Percentiles rank a stretch among this genome's conserved stretches.
Conservation (phyloP, 495 filamentous ascomycete species). For the Lasiosphaeria hispida region DNA sequence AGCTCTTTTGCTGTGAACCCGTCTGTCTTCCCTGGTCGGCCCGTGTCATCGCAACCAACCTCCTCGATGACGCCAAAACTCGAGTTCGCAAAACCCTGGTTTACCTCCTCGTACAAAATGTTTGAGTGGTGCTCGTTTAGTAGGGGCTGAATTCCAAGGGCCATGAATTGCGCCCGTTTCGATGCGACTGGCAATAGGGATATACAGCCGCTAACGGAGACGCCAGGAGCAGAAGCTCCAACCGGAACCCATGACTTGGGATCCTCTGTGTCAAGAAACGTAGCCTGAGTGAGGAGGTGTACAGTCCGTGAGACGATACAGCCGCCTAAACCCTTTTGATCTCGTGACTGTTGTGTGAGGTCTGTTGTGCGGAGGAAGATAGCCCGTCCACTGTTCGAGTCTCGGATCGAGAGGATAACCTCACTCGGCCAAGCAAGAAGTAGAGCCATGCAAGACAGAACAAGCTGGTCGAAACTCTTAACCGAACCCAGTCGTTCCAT, state of each 20-base stretch:
- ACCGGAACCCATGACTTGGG: slow-evolving; percentile 63
- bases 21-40: slow-evolving; percentile 29
- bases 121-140: slow-evolving; percentile 54
- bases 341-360: neutral
- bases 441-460: slow-evolving; percentile 56
- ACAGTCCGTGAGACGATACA: slow-evolving; percentile 14
- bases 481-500: slow-evolving; percentile 49
- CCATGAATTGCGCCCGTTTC: slow-evolving; percentile 75
- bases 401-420: slow-evolving; percentile 45
- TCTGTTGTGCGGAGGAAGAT: slow-evolving; percentile 18
- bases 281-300: slow-evolving; percentile 61
- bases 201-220: slow-evolving; percentile 66
- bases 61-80: slow-evolving; percentile 69
- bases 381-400: slow-evolving; percentile 24
- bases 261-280: slow-evolving; percentile 52
- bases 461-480: slow-evolving; percentile 66
- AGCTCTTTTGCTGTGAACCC: slow-evolving; percentile 57
- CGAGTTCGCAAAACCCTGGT: slow-evolving; percentile 72
- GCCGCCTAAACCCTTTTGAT: neutral
- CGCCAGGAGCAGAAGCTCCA: slow-evolving; percentile 56
- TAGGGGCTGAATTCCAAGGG: slow-evolving; percentile 64
- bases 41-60: slow-evolving; percentile 23
- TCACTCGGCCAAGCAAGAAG: slow-evolving; percentile 61
- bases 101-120: slow-evolving; percentile 74
- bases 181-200: slow-evolving; percentile 67